Conservation (phyloP, 306 rosid species). For the Senna tora region DNA sequence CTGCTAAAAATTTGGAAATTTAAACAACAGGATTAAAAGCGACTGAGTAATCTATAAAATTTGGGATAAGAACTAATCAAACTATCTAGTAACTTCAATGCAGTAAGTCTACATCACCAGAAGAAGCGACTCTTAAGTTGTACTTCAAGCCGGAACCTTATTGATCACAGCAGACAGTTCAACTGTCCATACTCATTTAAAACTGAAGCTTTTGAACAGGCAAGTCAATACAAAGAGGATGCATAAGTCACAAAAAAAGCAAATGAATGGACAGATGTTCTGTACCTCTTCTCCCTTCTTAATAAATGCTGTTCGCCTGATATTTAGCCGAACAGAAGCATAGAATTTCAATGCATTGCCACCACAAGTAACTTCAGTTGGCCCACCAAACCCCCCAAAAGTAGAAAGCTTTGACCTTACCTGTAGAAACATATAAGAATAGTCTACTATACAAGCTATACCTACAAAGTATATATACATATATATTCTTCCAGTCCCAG, state of each 20-base stretch:
- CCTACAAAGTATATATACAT: slow-evolving; percentile 4
- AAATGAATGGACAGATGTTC: slow-evolving; percentile 26
- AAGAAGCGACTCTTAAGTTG: neutral
- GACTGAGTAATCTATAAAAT: no score
- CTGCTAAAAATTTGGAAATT: no score
- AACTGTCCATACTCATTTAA: slow-evolving; percentile 5
- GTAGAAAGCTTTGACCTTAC: slow-evolving; percentile 82
- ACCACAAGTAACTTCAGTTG: slow-evolving; percentile 86
- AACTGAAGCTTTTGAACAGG: slow-evolving; percentile 20
- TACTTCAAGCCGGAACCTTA: slow-evolving; percentile 6
- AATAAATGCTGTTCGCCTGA: slow-evolving; percentile 64
- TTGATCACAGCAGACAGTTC: slow-evolving; percentile 26
- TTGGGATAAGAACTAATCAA: no score
- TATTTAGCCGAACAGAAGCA: slow-evolving; percentile 87
- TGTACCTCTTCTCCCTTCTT: slow-evolving; percentile 93
- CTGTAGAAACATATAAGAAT: slow-evolving; percentile 44
- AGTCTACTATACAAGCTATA: no score
- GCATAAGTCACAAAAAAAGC: neutral
- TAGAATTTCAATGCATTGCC: slow-evolving; percentile 93
- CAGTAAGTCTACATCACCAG: neutral
- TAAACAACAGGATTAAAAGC: no score
- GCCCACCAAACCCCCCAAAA: slow-evolving; percentile 92
- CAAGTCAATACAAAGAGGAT: slow-evolving; percentile 17
- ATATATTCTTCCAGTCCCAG: neutral
- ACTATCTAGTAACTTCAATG: no score